Percentiles rank a stretch among this genome's conserved stretches.
Evolutionary conservation across 2,329 filamentous ascomycete genomes (phyloP).

Genomic region (Pyrenochaeta sp.): DNA sequence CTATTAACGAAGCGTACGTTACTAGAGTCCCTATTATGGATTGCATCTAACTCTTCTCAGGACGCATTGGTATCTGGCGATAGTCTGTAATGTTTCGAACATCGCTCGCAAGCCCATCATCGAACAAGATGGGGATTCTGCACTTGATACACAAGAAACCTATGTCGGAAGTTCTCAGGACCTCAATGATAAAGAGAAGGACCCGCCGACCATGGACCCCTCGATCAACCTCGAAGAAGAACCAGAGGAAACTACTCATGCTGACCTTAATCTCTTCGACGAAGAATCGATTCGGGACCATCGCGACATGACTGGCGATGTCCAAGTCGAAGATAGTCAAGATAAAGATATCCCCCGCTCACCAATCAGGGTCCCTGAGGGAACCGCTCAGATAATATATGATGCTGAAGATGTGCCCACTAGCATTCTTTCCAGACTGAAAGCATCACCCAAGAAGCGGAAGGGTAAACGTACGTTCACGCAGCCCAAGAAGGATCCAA

Average conservation of each 20-base stretch:
- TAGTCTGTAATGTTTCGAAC: constrained; percentile 86
- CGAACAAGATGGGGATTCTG: constrained; percentile 12
- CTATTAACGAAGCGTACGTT: constrained; percentile 76
- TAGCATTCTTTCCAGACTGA: constrained; percentile 14
- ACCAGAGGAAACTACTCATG: constrained; percentile 4
- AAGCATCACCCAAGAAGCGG: constrained; percentile 21
- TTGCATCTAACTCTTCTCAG: constrained; percentile 10
- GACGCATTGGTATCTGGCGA: constrained; percentile 89
- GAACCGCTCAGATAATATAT: constrained; percentile 6
- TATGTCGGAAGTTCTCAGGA: too few relatives aligned
- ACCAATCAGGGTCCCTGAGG: not conserved
- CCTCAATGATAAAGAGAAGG: not conserved
- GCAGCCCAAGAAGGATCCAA: constrained; percentile 39
- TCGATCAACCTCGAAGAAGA: not conserved
- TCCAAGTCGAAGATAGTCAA: not conserved
- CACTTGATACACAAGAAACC: too few relatives aligned
- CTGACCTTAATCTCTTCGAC: constrained; percentile 30
- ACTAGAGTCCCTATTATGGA: not conserved
- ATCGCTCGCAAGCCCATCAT: constrained; percentile 53
- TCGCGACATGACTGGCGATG: too few relatives aligned
- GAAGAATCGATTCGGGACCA: constrained; percentile 25
- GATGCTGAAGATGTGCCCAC: constrained; percentile 11
- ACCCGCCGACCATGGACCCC: too few relatives aligned
- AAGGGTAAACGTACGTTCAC: constrained; percentile 30
- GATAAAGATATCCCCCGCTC: not conserved